Evolutionary conservation across 371 early-diverging fungal species (phyloP).

Genomic region (Choanephora cucurbitarum): DNA sequence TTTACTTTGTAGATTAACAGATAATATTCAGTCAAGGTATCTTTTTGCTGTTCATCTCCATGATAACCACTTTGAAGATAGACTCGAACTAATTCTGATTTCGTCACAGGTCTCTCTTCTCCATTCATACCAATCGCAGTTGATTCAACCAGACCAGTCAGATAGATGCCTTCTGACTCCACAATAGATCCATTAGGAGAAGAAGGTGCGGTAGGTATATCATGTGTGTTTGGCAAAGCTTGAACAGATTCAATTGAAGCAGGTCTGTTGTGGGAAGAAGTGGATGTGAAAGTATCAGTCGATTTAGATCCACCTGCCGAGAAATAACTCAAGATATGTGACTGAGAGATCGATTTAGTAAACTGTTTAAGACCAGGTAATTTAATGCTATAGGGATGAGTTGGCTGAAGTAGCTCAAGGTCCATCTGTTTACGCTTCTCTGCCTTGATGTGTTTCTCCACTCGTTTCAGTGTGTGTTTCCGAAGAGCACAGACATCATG

Average conservation of each 20-base stretch:
- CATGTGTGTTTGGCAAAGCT: constrained; percentile 23
- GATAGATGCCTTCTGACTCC: constrained; percentile 28
- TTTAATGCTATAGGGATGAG: constrained; percentile 1
- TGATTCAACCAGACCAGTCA: constrained; percentile 38
- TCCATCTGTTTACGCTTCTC: constrained; percentile 19
- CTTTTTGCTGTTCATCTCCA: constrained; percentile 14
- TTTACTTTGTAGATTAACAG: constrained; percentile 58
- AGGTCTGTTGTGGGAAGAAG: no score
- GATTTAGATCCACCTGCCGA: constrained; percentile 33
- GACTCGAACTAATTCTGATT: constrained; percentile 42
- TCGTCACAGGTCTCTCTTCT: constrained; percentile 25
- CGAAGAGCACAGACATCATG: constrained; percentile 36
- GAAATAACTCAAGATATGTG: constrained; percentile 57
- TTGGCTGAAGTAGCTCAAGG: constrained; percentile 16
- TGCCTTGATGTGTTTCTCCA: constrained; percentile 30
- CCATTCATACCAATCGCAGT: constrained; percentile 33
- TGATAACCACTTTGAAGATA: constrained; percentile 28
- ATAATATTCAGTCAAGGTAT: constrained; percentile 44
- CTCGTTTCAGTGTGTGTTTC: constrained; percentile 33
- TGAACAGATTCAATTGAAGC: constrained; percentile 22
- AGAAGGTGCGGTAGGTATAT: constrained; percentile 11
- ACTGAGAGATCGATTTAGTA: constrained; percentile 55
- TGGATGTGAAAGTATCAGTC: constrained; percentile 8
- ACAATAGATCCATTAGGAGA: constrained; percentile 3
- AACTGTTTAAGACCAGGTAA: constrained; percentile 43